Evolutionary conservation across 2,329 filamentous ascomycete species (phyloP), one percentile per base, ranked within the genome.

Genomic region (Eutypa lata): DNA sequence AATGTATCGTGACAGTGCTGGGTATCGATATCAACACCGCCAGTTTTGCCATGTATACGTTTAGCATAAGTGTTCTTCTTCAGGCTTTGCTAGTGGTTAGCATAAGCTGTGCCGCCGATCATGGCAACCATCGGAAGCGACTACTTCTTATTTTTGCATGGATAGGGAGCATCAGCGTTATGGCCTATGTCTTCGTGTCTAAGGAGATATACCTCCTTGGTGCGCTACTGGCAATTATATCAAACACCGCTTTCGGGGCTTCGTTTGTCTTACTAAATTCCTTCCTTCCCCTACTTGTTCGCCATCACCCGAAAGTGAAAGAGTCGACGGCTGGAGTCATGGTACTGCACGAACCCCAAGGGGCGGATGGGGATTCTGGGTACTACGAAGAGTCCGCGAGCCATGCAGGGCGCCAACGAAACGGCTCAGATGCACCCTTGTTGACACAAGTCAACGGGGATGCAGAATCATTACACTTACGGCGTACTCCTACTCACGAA

Each of bases 31-130:
- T 99, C 73, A 97, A 97, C 71, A 97, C 93, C 1, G 92, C 93
- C 35, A 95, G 90, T 70, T 97, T 97, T 70, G 93, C 91, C 68
- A 96, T 97, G 91, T 97, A 97, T 73, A 97, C 91, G 2, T 99
- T 99, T 72, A 96, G 91, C 53, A 77, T 95, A 65, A 95, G 90
- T 68, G 94, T 99, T 1, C 72, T 97, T 19, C 71, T 97, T 11
- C 94, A 99, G 69, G 89, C 92, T 1, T 73, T 97, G 26, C 75
- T 97, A 28, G 95, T 99, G 43, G 91, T 99, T 58, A 96, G 91
- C 66, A 96, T 99, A 78, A 96, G 91, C 65, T 94, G 90, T 51
- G 92, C 93, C 7, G 94, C 94, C 53, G 94, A 99, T 69, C 93
- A 97, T 71, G 94, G 94, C 57, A 88, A 83, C 61, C 94, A 92